phyloP scores from a whole-genome alignment of 257 asterid species.

The Craterostigma plantagineum region DNA sequence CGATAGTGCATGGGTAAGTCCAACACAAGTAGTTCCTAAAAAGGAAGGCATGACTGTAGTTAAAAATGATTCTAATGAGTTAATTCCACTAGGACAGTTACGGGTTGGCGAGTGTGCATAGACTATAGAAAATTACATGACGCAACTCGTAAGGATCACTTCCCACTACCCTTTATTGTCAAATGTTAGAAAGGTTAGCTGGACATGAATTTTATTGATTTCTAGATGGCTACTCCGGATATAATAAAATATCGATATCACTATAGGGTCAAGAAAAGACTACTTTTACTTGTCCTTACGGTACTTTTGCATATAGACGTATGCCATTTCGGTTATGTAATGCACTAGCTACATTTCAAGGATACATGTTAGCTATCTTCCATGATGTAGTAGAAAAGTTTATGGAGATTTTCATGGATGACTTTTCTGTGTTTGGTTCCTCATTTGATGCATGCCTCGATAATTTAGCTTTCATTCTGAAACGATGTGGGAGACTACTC shows the following conservation, averaged over 20 bases:
- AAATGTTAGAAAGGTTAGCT: neutral
- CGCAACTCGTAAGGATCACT: no score
- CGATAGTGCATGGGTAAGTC: no score
- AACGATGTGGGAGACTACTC: neutral
- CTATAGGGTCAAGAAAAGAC: neutral
- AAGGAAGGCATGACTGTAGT: neutral
- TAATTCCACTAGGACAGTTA: neutral
- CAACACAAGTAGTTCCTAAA: no score
- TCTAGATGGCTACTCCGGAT: neutral
- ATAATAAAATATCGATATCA: neutral
- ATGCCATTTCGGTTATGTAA: conserved; percentile 4
- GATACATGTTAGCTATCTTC: neutral
- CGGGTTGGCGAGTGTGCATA: neutral
- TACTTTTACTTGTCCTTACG: neutral
- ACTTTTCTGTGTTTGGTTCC: neutral
- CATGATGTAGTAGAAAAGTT: neutral
- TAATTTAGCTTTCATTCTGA: neutral
- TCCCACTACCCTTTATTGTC: no score
- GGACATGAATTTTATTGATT: neutral
- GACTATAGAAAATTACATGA: neutral
- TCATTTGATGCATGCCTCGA: neutral
- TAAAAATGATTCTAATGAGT: neutral
- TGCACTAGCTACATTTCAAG: neutral
- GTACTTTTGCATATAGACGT: conserved; percentile 1
- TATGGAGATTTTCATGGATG: conserved; percentile 1